Conservation (phyloP, 2,329 filamentous ascomycete species). For the Fusarium secorum region DNA sequence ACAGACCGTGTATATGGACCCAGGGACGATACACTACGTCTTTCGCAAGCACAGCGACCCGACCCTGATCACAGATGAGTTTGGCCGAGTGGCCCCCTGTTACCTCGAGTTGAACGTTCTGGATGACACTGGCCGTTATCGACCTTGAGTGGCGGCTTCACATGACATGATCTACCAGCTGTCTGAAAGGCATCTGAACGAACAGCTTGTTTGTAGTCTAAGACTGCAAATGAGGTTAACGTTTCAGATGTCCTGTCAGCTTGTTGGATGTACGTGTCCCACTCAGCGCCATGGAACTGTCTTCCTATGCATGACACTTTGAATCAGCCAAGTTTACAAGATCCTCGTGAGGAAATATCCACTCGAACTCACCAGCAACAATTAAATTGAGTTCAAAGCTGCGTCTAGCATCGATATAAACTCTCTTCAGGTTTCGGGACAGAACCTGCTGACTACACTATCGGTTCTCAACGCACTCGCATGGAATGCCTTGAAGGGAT, state of each 20-base stretch:
- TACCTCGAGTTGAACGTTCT: not conserved
- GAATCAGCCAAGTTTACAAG: not conserved
- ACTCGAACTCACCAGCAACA: not conserved
- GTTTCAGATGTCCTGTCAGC: not conserved
- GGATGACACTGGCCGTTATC: not conserved
- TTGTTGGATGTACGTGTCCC: not conserved
- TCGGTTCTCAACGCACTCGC: not conserved
- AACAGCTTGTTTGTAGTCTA: not conserved
- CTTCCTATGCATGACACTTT: not conserved
- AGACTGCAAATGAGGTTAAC: not conserved
- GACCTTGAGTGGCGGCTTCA: not conserved
- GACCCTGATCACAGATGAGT: no score
- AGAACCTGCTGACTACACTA: not conserved
- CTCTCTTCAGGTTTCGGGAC: not conserved
- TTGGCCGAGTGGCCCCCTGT: not conserved
- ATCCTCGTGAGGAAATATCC: not conserved
- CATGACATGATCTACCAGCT: not conserved
- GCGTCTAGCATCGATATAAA: not conserved
- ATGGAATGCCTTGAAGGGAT: not conserved
- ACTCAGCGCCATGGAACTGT: not conserved
- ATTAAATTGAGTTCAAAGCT: not conserved
- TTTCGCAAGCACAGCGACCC: not conserved
- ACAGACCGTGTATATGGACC: not conserved
- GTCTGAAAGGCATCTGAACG: not conserved
- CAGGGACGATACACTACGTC: not conserved